phyloP scores from a whole-genome alignment of 768 basidiomycete genomes.

The Hygrophorus russula region DNA sequence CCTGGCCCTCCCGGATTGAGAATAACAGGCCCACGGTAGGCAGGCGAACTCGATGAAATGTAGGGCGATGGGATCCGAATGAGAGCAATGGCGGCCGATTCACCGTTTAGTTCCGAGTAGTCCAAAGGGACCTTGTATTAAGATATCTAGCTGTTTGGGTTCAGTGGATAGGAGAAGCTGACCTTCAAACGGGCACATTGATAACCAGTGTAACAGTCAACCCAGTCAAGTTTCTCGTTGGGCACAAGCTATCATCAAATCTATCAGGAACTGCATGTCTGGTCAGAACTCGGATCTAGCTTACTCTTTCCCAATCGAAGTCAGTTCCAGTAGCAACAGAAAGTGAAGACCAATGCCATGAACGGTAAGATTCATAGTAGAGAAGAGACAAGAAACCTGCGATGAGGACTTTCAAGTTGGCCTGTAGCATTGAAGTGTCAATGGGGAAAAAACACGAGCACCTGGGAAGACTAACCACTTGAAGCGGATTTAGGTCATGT shows the following conservation, averaged over 20 bases:
- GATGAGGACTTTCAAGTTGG: too few relatives aligned
- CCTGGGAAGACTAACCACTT: too few relatives aligned
- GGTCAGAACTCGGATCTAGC: not conserved
- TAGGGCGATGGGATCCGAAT: conserved; percentile 26
- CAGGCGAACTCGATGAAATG: too few relatives aligned
- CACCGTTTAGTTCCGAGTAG: conserved; percentile 27
- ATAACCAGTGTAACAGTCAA: conserved; percentile 11
- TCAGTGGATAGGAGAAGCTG: not conserved
- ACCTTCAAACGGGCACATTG: conserved; percentile 19
- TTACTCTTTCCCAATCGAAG: conserved; percentile 4
- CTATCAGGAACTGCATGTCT: not conserved
- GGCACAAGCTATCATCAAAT: conserved; percentile 10
- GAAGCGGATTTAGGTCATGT: too few relatives aligned
- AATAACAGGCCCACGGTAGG: too few relatives aligned
- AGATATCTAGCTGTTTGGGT: too few relatives aligned
- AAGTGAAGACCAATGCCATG: too few relatives aligned
- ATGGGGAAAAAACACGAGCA: too few relatives aligned
- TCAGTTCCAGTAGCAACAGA: too few relatives aligned
- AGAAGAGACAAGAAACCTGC: too few relatives aligned
- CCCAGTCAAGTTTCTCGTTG: conserved; percentile 16
- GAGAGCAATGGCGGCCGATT: conserved; percentile 29
- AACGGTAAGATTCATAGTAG: too few relatives aligned
- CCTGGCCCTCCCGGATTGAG: conserved; percentile 42
- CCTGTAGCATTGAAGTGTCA: too few relatives aligned
- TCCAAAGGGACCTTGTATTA: conserved; percentile 42